Evolutionary conservation across 1,284 basidiomycete species (phyloP).

Genomic region (Rhodotorula sp.): DNA sequence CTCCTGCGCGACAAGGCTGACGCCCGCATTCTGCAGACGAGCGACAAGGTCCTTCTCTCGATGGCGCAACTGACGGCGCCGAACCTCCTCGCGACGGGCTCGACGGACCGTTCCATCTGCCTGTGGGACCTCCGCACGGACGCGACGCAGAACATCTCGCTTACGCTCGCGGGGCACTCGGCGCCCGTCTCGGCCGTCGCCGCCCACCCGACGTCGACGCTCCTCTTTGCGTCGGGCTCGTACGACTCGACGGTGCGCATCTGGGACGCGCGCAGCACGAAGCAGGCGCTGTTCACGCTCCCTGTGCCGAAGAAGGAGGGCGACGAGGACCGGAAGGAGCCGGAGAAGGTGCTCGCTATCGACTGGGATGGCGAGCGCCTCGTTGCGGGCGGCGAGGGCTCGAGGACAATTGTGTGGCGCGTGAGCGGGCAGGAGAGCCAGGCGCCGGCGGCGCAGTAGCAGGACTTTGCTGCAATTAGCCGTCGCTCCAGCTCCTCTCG

Average conservation of each 20-base stretch:
- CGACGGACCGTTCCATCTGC: slow-evolving; percentile 56
- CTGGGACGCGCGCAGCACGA: slow-evolving; percentile 74
- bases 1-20: neutral
- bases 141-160: slow-evolving; percentile 55
- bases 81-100: slow-evolving; percentile 55
- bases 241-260: slow-evolving; percentile 80
- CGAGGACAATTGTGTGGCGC: slow-evolving; percentile 36
- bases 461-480: too few relatives aligned
- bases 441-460: slow-evolving; percentile 3
- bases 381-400: slow-evolving; percentile 75
- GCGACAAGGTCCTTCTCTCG: slow-evolving; percentile 55
- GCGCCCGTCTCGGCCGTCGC: slow-evolving; percentile 73
- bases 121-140: slow-evolving; percentile 57
- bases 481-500: neutral
- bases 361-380: slow-evolving; percentile 76
- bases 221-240: slow-evolving; percentile 75
- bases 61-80: slow-evolving; percentile 53
- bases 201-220: slow-evolving; percentile 60
- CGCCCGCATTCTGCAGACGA: slow-evolving; percentile 8
- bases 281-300: slow-evolving; percentile 61
- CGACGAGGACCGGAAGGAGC: slow-evolving; percentile 36
- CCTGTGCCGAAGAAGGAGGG: slow-evolving; percentile 43
- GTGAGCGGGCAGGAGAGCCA: slow-evolving; percentile 25
- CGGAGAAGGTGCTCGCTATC: slow-evolving; percentile 55
- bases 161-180: slow-evolving; percentile 64